A percentile compares a stretch with the other conserved stretches of the same genome.
Evolutionary conservation across 805 yeast species (phyloP).

Genomic region (Zygoascus biomembranicola): DNA sequence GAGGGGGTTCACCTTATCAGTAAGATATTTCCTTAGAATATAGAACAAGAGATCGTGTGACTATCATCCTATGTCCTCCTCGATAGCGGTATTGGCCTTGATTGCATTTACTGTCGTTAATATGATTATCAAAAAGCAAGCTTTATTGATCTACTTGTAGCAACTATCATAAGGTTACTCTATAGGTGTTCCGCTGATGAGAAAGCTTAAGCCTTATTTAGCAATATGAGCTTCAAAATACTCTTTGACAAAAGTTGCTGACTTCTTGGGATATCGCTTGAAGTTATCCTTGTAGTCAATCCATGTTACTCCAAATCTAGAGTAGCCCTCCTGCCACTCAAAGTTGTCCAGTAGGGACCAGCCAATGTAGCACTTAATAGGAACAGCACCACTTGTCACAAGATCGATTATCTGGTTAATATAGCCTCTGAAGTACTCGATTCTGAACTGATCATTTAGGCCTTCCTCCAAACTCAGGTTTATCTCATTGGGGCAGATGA

Average conservation of each 20-base stretch:
- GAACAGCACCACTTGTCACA: conserved; percentile 22
- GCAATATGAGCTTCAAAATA: conserved; percentile 8
- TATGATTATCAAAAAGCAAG: too few species aligned
- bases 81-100: too few species aligned
- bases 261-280: conserved; percentile 13
- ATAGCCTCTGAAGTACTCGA: conserved; percentile 27
- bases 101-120: too few species aligned
- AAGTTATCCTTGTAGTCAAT: conserved; percentile 11
- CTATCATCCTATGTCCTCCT: too few species aligned
- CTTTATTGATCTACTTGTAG: too few species aligned
- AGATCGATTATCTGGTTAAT: conserved; percentile 24
- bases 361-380: conserved; percentile 27
- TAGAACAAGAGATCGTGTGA: too few species aligned
- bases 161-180: too few species aligned
- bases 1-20: too few species aligned
- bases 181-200: too few species aligned
- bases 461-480: conserved; percentile 24
- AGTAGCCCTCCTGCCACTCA: conserved; percentile 27
- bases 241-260: conserved; percentile 15
- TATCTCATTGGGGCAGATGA: conserved; percentile 28
- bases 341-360: conserved; percentile 31
- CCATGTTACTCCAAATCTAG: conserved; percentile 16
- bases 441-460: conserved; percentile 25
- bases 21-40: too few species aligned
- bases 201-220: background rate